Evolutionary conservation across 306 rosid genomes (phyloP).

Genomic region (Cucurbita pepo): DNA sequence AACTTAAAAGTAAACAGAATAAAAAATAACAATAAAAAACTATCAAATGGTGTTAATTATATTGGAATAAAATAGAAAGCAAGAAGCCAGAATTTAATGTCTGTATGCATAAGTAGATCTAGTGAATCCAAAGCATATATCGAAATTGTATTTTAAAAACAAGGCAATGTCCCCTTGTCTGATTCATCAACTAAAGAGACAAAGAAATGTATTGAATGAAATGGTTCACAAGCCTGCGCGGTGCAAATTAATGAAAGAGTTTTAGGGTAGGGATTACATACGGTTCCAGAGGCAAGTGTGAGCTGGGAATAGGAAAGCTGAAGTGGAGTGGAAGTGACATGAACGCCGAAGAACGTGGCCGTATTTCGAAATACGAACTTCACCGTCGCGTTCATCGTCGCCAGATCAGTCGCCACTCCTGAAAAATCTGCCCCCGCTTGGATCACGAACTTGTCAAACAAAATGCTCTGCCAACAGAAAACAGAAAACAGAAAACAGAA

Average conservation of each 20-base stretch:
- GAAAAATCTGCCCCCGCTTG: conserved; percentile 83
- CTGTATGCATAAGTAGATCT: not conserved
- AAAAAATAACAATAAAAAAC: not conserved
- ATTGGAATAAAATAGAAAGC: not conserved
- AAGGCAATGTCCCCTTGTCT: not conserved
- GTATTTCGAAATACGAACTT: conserved; percentile 61
- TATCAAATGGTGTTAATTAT: not conserved
- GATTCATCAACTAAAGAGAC: not conserved
- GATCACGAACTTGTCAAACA: conserved; percentile 53
- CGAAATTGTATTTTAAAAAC: not conserved
- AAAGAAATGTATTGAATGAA: not conserved
- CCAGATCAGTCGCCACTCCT: conserved; percentile 76
- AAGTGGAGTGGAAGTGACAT: conserved; percentile 51
- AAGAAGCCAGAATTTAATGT: not conserved
- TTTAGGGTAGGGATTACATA: conserved; percentile 9
- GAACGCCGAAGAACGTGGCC: conserved; percentile 75
- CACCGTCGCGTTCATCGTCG: conserved; percentile 65
- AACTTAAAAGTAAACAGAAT: not conserved
- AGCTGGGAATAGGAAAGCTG: conserved; percentile 60
- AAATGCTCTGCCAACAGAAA: conserved; percentile 35
- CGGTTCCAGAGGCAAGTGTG: conserved; percentile 57
- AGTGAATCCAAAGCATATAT: not conserved
- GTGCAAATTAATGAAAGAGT: not conserved
- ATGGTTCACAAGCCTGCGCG: not conserved
- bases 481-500: too few relatives aligned